A percentile compares a stretch with the other conserved stretches of the same genome.
These are phyloP conservation scores for Chlorella sp. DNA, from an alignment of 139 green algal genomes.

Conservation along the genomic window DNA sequence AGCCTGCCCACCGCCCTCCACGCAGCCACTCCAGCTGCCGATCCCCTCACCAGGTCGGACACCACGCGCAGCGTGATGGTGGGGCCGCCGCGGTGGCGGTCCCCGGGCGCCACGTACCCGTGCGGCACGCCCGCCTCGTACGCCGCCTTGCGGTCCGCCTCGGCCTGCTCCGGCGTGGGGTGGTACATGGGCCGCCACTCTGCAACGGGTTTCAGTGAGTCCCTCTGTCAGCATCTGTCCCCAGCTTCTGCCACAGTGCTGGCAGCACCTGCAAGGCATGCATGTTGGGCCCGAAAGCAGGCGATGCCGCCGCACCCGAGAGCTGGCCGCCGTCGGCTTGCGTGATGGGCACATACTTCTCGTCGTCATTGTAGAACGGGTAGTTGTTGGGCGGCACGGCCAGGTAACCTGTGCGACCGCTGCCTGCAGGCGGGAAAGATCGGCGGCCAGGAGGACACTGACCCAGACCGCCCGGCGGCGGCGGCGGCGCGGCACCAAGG, in stretches of 20 bases:
- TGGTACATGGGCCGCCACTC: constrained; percentile 91
- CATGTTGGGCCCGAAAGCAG: too few species aligned
- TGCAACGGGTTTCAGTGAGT: too few species aligned
- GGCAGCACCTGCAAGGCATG: too few species aligned
- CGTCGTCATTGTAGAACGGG: constrained; percentile 84
- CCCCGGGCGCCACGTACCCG: constrained; percentile 73
- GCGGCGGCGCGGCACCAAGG: not conserved
- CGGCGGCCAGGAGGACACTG: not conserved
- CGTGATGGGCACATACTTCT: constrained; percentile 84
- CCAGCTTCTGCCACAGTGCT: too few species aligned
- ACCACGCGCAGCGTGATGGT: constrained; percentile 77
- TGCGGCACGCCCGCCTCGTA: constrained; percentile 84
- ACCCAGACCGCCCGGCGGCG: not conserved
- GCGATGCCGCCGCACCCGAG: constrained; percentile 80
- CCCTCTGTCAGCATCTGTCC: too few species aligned
- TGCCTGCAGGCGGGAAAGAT: constrained; percentile 58
- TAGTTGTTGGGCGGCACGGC: constrained; percentile 91
- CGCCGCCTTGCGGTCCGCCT: constrained; percentile 73
- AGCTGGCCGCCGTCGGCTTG: constrained; percentile 88
- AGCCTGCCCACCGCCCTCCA: not conserved
- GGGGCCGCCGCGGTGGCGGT: constrained; percentile 65
- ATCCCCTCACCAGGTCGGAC: constrained; percentile 71
- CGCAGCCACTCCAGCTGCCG: not conserved
- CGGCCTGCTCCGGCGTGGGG: constrained; percentile 81
- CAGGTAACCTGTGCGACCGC: constrained; percentile 77